A percentile compares a stretch with the other conserved stretches of the same genome.
These are phyloP conservation scores for Helianthus tuberosus DNA, from an alignment of 129 eudicot species.

Conservation along the genomic window DNA sequence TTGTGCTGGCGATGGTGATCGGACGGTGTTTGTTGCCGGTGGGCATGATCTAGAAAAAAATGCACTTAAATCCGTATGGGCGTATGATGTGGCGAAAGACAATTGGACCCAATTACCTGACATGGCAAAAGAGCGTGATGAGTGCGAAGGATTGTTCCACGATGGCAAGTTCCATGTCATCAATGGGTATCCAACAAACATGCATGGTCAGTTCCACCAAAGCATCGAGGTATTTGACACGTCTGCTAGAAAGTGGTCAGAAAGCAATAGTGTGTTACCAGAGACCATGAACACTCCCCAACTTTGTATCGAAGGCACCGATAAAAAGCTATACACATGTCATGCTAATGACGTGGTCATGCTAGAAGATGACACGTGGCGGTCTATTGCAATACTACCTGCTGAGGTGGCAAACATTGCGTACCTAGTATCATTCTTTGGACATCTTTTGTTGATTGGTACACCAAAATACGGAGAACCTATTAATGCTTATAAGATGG, in stretches of 20 bases:
- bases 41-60: constrained; percentile 66
- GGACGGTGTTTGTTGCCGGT: constrained; percentile 64
- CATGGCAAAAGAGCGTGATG: constrained; percentile 64
- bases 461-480: constrained; percentile 36
- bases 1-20: constrained; percentile 48
- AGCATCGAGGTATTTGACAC: constrained; percentile 47
- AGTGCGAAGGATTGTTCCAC: constrained; percentile 48
- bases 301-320: constrained; percentile 37
- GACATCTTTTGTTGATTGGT: constrained; percentile 59
- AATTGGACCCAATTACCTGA: constrained; percentile 58
- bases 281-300: not conserved
- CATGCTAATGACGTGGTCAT: constrained; percentile 28
- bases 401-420: constrained; percentile 36
- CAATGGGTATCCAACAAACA: constrained; percentile 55
- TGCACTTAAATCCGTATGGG: constrained; percentile 57
- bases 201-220: constrained; percentile 52
- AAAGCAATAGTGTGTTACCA: constrained; percentile 33
- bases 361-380: constrained; percentile 37
- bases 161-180: constrained; percentile 69
- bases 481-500: constrained; percentile 39
- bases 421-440: constrained; percentile 44
- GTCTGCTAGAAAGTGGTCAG: constrained; percentile 44
- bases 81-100: constrained; percentile 53
- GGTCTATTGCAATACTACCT: constrained; percentile 41
- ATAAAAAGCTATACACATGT: constrained; percentile 37